A percentile compares a stretch with the other conserved stretches of the same genome.
Evolutionary conservation across 164 flowering plant species (phyloP).

Genomic region (Umbellularia californica): DNA sequence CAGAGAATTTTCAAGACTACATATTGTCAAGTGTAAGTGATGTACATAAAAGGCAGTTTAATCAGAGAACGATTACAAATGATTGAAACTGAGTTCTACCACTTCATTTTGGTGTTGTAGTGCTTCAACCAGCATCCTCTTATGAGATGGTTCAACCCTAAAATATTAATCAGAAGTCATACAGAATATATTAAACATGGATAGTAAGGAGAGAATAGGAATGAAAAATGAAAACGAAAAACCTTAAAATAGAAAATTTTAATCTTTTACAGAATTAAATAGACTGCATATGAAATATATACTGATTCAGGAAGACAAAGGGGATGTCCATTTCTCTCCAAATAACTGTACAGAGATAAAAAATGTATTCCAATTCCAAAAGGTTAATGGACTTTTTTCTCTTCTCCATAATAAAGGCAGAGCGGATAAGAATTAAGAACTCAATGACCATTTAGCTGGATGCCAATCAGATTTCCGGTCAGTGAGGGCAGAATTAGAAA

Average conservation of each 20-base stretch:
- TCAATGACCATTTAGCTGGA: too few species aligned
- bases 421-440: too few species aligned
- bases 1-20: too few species aligned
- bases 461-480: too few species aligned
- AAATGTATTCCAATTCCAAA: too few species aligned
- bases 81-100: constrained; percentile 35
- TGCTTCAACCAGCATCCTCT: constrained; percentile 94
- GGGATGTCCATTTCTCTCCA: neutral
- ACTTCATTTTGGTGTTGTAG: constrained; percentile 95
- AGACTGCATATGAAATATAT: too few species aligned
- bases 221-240: neutral
- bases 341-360: neutral
- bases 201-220: neutral
- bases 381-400: neutral
- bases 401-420: neutral
- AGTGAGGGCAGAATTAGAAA: too few species aligned
- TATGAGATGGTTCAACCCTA: constrained; percentile 99
- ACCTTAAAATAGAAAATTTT: neutral
- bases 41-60: too few species aligned
- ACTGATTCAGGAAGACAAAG: neutral
- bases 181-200: neutral
- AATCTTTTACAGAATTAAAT: too few species aligned
- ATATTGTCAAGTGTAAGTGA: too few species aligned
- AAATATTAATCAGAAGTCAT: neutral
- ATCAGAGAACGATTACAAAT: too few species aligned